Conservation (phyloP, 352 stramenopile species). For the Phytophthora tentaculata region DNA sequence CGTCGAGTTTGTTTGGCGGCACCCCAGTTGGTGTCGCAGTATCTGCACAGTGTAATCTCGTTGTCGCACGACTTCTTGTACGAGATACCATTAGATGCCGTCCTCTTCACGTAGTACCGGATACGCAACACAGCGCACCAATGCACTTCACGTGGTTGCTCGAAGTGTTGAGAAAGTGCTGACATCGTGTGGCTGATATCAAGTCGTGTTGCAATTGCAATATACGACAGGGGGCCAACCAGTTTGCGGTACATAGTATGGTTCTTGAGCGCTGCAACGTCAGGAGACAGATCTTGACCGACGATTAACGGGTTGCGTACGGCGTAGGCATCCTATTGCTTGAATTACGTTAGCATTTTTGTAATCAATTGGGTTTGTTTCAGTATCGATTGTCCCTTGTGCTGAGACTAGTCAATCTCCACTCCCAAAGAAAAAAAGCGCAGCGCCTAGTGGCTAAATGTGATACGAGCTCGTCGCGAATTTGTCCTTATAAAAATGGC, state of each 20-base stretch:
- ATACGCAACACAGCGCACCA: neutral
- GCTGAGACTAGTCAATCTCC: neutral
- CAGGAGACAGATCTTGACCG: neutral
- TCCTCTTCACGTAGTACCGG: neutral
- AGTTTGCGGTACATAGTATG: neutral
- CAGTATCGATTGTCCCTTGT: neutral
- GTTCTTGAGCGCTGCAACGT: neutral
- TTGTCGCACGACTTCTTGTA: neutral
- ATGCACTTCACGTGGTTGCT: neutral
- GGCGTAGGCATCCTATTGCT: neutral
- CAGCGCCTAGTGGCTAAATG: too few species aligned
- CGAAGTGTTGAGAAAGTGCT: neutral
- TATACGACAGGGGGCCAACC: neutral
- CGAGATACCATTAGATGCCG: neutral
- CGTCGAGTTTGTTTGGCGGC: neutral
- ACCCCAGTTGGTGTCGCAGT: neutral
- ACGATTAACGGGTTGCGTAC: neutral
- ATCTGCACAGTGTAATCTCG: neutral
- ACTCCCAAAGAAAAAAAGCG: too few species aligned
- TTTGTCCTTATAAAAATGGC: too few species aligned
- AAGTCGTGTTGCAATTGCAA: neutral
- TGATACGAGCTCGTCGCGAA: too few species aligned
- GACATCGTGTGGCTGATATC: neutral
- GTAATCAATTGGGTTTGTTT: conserved; percentile 1
- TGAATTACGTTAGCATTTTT: neutral